phyloP scores from a whole-genome alignment of 208 protist species.

The Leishmania braziliensis region DNA sequence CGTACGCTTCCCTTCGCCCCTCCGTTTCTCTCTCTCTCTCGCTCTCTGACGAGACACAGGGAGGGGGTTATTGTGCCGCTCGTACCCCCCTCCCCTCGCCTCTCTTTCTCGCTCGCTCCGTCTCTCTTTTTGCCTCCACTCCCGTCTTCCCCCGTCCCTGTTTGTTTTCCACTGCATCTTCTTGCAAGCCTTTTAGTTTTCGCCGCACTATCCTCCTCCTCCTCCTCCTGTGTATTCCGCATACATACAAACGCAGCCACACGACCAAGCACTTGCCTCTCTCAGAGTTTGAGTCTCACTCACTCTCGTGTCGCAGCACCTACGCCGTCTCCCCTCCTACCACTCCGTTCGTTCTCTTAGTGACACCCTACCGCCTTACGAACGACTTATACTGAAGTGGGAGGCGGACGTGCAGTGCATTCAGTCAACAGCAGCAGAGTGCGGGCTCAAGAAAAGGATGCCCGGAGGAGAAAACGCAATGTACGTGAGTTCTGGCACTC shows the following conservation, averaged over 20 bases:
- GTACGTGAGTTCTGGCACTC: not conserved
- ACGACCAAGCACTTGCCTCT: not conserved
- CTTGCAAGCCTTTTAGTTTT: not conserved
- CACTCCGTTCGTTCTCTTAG: not conserved
- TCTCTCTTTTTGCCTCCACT: not conserved
- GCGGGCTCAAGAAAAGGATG: not conserved
- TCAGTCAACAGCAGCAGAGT: too few species aligned
- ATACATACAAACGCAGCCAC: not conserved
- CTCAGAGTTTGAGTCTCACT: not conserved
- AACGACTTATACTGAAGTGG: not conserved
- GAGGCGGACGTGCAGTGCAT: not conserved
- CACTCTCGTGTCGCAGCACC: not conserved
- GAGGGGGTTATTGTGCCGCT: not conserved
- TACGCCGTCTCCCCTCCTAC: not conserved
- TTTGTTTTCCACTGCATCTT: not conserved
- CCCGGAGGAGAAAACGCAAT: not conserved
- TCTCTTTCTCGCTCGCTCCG: not conserved
- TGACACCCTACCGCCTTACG: not conserved
- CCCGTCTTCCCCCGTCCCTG: too few species aligned
- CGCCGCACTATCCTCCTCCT: not conserved
- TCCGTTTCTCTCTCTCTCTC: not conserved
- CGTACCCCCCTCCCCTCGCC: not conserved
- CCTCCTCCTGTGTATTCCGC: slow-evolving; percentile 1
- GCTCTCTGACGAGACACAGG: not conserved
- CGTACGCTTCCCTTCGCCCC: not conserved